Conservation (phyloP, 306 rosid genomes). For the Quercus engelmannii region DNA sequence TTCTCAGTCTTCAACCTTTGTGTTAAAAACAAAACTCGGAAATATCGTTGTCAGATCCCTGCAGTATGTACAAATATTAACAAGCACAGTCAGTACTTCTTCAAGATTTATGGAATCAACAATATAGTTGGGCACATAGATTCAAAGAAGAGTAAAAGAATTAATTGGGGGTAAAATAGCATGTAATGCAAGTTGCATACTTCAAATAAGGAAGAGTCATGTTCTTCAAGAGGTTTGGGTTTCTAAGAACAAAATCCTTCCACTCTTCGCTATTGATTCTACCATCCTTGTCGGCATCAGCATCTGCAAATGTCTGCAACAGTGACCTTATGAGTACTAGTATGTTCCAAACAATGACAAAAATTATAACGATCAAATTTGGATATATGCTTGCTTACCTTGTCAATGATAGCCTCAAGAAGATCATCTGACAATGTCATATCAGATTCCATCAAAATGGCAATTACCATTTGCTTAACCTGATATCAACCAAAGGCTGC, state of each 20-base stretch:
- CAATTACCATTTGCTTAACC: conserved; percentile 86
- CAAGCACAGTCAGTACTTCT: neutral
- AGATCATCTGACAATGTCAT: conserved; percentile 62
- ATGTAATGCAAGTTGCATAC: conserved; percentile 38
- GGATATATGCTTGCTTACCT: conserved; percentile 30
- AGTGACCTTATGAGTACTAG: neutral
- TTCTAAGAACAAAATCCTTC: conserved; percentile 52
- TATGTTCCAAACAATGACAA: neutral
- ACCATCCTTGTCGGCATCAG: conserved; percentile 68
- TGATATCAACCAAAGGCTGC: conserved; percentile 32
- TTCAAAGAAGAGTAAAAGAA: neutral
- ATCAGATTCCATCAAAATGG: conserved; percentile 68
- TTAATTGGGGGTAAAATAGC: neutral
- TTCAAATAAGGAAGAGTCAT: conserved; percentile 91
- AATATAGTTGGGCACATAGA: neutral
- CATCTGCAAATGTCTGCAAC: conserved; percentile 71
- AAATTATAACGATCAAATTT: neutral
- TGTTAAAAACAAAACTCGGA: conserved; percentile 56
- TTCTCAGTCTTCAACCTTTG: conserved; percentile 42
- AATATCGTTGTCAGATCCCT: conserved; percentile 57
- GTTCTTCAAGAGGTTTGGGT: conserved; percentile 66
- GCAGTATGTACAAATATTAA: conserved; percentile 8
- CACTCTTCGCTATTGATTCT: conserved; percentile 74
- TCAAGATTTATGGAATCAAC: neutral
- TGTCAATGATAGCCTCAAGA: conserved; percentile 70